phyloP scores from a whole-genome alignment of 805 yeast genomes.

The Zygosaccharomyces lentus region DNA sequence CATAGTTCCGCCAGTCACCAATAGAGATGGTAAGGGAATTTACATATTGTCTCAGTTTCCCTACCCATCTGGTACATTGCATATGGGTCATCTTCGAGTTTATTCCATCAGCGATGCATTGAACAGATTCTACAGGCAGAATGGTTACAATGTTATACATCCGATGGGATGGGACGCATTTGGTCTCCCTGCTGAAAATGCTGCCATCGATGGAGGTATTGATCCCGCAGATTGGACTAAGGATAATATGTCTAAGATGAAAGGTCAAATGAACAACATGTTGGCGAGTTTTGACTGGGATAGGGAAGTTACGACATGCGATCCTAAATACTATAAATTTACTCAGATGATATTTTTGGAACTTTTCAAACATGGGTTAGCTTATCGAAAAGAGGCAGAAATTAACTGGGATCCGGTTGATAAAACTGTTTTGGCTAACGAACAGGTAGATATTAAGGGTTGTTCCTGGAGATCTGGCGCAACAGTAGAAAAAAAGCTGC shows the following conservation, averaged over 20 bases:
- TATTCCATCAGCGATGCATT: conserved; percentile 85
- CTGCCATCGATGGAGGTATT: conserved; percentile 82
- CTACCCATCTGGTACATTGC: conserved; percentile 89
- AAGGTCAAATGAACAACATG: conserved; percentile 72
- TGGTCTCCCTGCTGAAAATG: conserved; percentile 97
- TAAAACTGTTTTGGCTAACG: conserved; percentile 90
- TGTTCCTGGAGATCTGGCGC: conserved; percentile 98
- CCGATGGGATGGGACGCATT: conserved; percentile 99
- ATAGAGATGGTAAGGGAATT: conserved; percentile 10
- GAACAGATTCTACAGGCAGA: conserved; percentile 70
- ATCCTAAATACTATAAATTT: conserved; percentile 85
- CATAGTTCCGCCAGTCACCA: neutral
- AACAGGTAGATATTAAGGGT: conserved; percentile 90
- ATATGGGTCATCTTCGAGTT: conserved; percentile 91
- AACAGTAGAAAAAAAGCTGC: conserved; percentile 69
- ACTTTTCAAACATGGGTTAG: conserved; percentile 70
- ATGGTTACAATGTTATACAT: conserved; percentile 76
- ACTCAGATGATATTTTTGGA: conserved; percentile 82
- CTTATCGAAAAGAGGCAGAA: conserved; percentile 80
- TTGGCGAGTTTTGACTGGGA: conserved; percentile 92
- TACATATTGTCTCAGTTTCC: conserved; percentile 89
- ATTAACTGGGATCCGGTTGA: conserved; percentile 99
- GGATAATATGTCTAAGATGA: conserved; percentile 79
- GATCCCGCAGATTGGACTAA: conserved; percentile 83
- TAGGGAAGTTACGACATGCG: conserved; percentile 78